Conservation (phyloP, 2,329 filamentous ascomycete species). For the Xylaria sp. region DNA sequence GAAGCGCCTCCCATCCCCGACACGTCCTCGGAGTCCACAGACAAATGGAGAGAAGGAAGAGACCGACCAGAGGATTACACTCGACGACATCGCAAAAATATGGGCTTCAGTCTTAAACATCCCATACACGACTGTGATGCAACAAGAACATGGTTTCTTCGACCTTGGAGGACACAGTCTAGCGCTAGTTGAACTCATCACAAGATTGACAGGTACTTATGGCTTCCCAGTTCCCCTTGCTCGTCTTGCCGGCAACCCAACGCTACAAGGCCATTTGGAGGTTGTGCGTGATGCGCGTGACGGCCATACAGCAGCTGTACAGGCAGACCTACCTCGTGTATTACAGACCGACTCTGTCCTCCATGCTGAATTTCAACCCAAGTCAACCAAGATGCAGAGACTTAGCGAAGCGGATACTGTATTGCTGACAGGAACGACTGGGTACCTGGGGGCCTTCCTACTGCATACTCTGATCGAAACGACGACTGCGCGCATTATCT, state of each 20-base stretch:
- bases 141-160: conserved; percentile 78
- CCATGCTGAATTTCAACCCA: conserved; percentile 73
- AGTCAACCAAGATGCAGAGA: conserved; percentile 62
- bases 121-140: conserved; percentile 68
- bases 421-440: conserved; percentile 78
- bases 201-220: conserved; percentile 73
- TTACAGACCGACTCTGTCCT: conserved; percentile 73
- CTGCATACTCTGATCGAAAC: conserved; percentile 74
- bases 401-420: conserved; percentile 74
- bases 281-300: conserved; percentile 77
- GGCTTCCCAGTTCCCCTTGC: conserved; percentile 78
- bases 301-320: conserved; percentile 77
- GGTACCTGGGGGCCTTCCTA: conserved; percentile 80
- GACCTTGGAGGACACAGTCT: conserved; percentile 83
- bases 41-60: conserved; percentile 55
- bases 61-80: conserved; percentile 70
- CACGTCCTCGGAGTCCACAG: conserved; percentile 59
- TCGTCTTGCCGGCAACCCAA: conserved; percentile 76
- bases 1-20: conserved; percentile 75
- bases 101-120: conserved; percentile 78
- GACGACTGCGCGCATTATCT: conserved; percentile 75
- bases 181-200: conserved; percentile 80
- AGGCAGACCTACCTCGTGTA: conserved; percentile 77
- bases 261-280: conserved; percentile 76
- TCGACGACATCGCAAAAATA: conserved; percentile 73